These are phyloP conservation scores for Nicotiana rustica DNA, from an alignment of 305 asterid species.

Conservation along the genomic window DNA sequence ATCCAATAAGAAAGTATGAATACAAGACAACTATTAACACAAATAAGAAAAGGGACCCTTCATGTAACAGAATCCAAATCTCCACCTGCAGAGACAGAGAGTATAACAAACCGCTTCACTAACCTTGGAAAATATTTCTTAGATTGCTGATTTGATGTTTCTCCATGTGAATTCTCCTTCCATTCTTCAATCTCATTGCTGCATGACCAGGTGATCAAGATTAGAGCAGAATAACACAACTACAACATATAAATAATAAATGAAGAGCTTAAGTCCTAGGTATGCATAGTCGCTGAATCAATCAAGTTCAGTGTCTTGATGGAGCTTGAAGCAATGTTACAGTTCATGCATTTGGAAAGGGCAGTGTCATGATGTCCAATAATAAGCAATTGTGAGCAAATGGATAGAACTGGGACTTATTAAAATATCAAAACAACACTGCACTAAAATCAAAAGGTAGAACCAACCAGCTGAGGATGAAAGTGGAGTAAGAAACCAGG, in stretches of 20 bases:
- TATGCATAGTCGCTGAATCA: slow-evolving; percentile 11
- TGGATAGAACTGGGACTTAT: background rate
- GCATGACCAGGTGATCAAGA: slow-evolving; percentile 39
- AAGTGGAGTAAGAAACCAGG: slow-evolving; percentile 5
- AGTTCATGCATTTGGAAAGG: slow-evolving; percentile 24
- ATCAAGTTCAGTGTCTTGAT: slow-evolving; percentile 15
- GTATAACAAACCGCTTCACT: slow-evolving; percentile 48
- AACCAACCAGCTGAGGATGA: background rate
- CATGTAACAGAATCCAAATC: slow-evolving; percentile 25
- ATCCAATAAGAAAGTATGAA: background rate
- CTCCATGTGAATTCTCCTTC: slow-evolving; percentile 48
- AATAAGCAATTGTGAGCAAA: slow-evolving; percentile 1
- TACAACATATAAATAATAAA: slow-evolving; percentile 22
- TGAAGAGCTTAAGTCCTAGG: slow-evolving; percentile 20
- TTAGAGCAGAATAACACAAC: slow-evolving; percentile 22
- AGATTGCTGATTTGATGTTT: slow-evolving; percentile 45
- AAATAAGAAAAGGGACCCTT: background rate
- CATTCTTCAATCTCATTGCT: slow-evolving; percentile 57
- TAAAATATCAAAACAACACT: slow-evolving; percentile 1
- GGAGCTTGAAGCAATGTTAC: slow-evolving; percentile 4
- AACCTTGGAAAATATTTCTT: slow-evolving; percentile 75
- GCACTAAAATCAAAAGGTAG: background rate
- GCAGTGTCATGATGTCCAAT: background rate
- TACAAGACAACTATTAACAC: background rate
- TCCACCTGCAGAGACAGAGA: slow-evolving; percentile 23